Percentiles rank a stretch among this genome's conserved stretches.
Evolutionary conservation across 179 eudicot genomes (phyloP).

Genomic region (Carnegiea gigantea): DNA sequence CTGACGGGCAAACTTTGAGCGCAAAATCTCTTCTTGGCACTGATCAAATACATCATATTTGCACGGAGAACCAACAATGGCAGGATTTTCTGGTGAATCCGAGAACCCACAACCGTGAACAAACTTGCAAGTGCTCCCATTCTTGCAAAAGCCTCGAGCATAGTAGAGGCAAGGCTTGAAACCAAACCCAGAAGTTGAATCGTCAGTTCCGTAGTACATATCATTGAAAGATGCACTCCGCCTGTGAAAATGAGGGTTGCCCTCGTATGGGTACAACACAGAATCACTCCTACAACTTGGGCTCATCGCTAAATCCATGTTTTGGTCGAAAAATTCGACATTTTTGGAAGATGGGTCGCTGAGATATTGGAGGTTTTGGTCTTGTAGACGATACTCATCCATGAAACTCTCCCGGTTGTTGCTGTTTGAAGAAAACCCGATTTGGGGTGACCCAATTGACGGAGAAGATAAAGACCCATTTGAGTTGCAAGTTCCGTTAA

Average conservation of each 20-base stretch:
- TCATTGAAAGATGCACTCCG: constrained; percentile 78
- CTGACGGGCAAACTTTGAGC: constrained; percentile 67
- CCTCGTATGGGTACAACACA: constrained; percentile 33
- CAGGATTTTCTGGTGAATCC: constrained; percentile 7
- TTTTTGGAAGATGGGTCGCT: constrained; percentile 42
- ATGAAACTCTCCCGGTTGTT: background rate
- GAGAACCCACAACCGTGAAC: constrained; percentile 22
- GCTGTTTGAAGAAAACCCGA: constrained; percentile 1
- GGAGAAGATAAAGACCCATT: constrained; percentile 37
- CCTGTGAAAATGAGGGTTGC: constrained; percentile 39
- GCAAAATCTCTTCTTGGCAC: constrained; percentile 51
- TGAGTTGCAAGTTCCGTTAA: constrained; percentile 34
- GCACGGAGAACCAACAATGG: constrained; percentile 31
- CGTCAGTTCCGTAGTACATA: constrained; percentile 48
- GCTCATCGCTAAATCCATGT: constrained; percentile 51
- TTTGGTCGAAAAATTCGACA: constrained; percentile 32
- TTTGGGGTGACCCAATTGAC: constrained; percentile 21
- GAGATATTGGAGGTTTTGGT: constrained; percentile 37
- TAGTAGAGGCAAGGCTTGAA: constrained; percentile 77
- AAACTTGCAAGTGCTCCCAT: constrained; percentile 52
- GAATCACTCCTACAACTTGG: constrained; percentile 62
- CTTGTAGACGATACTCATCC: constrained; percentile 30
- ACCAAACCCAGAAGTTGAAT: constrained; percentile 50
- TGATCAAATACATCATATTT: constrained; percentile 62
- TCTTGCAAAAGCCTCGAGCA: constrained; percentile 67